Percentiles rank a stretch among this genome's conserved stretches.
phyloP scores from a whole-genome alignment of 108 stramenopile genomes.

The Cyclotella choctawhatcheeana region DNA sequence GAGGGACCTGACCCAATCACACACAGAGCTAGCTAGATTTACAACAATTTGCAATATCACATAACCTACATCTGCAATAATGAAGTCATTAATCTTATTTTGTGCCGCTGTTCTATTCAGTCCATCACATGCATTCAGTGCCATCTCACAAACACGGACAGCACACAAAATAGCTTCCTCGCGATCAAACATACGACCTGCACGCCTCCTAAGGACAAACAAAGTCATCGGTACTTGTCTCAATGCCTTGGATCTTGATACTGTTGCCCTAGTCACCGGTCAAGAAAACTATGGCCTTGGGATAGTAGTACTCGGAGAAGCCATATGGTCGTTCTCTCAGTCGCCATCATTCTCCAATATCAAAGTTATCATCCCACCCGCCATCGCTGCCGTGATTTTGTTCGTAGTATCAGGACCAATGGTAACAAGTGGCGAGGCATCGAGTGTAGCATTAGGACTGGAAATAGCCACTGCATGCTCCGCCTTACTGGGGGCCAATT shows the following conservation, averaged over 20 bases:
- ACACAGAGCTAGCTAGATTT: too few relatives aligned
- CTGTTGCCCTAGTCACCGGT: constrained; percentile 79
- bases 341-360: constrained; percentile 76
- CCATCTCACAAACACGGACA: neutral
- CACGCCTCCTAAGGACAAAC: neutral
- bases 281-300: constrained; percentile 91
- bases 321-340: constrained; percentile 80
- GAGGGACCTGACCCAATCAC: too few relatives aligned
- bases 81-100: neutral
- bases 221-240: constrained; percentile 4
- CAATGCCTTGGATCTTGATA: constrained; percentile 45
- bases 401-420: constrained; percentile 77
- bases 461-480: constrained; percentile 77
- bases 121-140: constrained; percentile 21
- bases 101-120: constrained; percentile 17
- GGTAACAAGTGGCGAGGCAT: constrained; percentile 79
- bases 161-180: neutral
- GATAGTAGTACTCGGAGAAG: constrained; percentile 80
- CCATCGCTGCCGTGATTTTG: constrained; percentile 68
- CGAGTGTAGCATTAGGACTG: constrained; percentile 66
- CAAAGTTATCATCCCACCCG: constrained; percentile 75
- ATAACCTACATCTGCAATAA: too few relatives aligned
- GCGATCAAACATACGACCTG: neutral
- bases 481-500: constrained; percentile 67
- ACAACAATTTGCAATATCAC: neutral